Percentiles rank a stretch among this genome's conserved stretches.
Evolutionary conservation across 192 early-diverging fungal species (phyloP).

Genomic region (Ambispora gerdemannii): DNA sequence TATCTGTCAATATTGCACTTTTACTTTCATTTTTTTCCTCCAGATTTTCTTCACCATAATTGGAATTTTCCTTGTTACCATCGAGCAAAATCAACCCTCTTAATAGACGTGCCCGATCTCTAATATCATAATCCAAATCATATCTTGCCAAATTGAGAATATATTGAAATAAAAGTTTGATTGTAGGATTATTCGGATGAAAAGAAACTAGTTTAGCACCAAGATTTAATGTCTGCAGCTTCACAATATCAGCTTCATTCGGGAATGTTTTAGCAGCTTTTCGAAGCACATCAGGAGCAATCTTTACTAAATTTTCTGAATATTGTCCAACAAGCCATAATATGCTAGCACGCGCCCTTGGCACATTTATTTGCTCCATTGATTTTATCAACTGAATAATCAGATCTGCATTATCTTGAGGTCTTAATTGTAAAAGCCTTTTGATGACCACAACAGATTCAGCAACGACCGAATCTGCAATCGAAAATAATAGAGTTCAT

Average conservation of each 20-base stretch:
- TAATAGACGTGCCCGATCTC: conserved; percentile 83
- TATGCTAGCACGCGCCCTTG: conserved; percentile 78
- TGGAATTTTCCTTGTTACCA: background rate
- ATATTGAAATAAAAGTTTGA: conserved; percentile 62
- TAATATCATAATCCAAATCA: conserved; percentile 83
- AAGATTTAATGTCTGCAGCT: conserved; percentile 81
- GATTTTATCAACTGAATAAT: conserved; percentile 58
- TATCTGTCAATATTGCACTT: conserved; percentile 40
- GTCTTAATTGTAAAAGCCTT: conserved; percentile 58
- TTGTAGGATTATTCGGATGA: conserved; percentile 42
- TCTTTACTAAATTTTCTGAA: conserved; percentile 53
- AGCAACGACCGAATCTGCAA: conserved; percentile 65
- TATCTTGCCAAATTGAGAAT: conserved; percentile 85
- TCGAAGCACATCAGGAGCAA: conserved; percentile 82
- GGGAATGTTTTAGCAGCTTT: conserved; percentile 60
- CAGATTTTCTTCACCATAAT: conserved; percentile 15
- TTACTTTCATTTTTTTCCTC: conserved; percentile 26
- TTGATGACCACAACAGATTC: conserved; percentile 76
- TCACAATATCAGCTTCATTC: conserved; percentile 63
- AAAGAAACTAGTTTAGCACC: conserved; percentile 64
- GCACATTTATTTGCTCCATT: conserved; percentile 62
- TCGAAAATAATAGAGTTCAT: background rate
- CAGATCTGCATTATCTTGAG: conserved; percentile 43
- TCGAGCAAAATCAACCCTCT: conserved; percentile 48
- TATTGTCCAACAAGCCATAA: conserved; percentile 88